phyloP scores from a whole-genome alignment of 208 protist species.

The Entamoeba dispar region DNA sequence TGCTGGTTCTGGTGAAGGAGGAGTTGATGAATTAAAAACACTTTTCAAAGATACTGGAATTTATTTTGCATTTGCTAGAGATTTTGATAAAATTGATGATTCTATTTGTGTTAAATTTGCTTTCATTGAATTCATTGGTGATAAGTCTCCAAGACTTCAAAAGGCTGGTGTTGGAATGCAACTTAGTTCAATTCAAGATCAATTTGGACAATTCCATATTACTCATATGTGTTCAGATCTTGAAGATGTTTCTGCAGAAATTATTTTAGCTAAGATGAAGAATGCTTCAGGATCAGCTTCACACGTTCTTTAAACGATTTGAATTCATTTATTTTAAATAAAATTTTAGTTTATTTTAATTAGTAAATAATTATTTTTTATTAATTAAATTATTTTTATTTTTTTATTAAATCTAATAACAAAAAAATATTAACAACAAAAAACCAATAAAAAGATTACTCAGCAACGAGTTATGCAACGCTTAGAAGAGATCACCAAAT shows the following conservation, averaged over 20 bases:
- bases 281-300: not conserved
- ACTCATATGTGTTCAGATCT: not conserved
- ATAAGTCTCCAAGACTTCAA: not conserved
- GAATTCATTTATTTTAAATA: too few species aligned
- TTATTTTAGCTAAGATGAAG: not conserved
- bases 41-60: not conserved
- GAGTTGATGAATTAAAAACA: not conserved
- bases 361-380: too few species aligned
- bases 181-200: not conserved
- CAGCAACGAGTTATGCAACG: not conserved
- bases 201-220: not conserved
- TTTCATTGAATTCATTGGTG: not conserved
- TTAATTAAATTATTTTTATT: too few species aligned
- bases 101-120: not conserved
- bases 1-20: not conserved
- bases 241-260: not conserved
- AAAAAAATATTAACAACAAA: too few species aligned
- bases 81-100: not conserved
- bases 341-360: too few species aligned
- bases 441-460: not conserved
- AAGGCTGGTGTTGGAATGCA: not conserved
- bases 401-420: too few species aligned
- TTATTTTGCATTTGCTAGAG: not conserved
- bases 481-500: not conserved
- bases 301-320: not conserved